phyloP scores from a whole-genome alignment of 139 green algal species.

The Chlamydomonas schloesseri region DNA sequence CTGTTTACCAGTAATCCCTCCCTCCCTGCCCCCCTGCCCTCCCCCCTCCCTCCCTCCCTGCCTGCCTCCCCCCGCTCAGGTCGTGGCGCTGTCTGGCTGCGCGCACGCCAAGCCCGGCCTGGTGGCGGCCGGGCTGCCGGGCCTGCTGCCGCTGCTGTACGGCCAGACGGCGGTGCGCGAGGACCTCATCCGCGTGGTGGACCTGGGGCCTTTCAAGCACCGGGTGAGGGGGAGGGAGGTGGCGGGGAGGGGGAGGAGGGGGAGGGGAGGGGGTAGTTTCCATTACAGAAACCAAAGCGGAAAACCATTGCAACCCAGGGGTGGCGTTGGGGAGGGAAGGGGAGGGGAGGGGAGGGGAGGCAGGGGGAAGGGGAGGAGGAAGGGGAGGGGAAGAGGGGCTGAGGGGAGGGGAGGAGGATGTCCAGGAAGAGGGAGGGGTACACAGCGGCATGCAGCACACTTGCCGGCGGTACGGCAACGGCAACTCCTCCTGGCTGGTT shows the following conservation, averaged over 20 bases:
- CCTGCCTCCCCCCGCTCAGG: not conserved
- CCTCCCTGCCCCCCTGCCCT: no score
- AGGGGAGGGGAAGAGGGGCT: no score
- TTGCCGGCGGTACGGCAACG: no score
- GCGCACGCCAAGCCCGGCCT: constrained; percentile 84
- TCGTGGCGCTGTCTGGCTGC: constrained; percentile 58
- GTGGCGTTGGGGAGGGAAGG: not conserved
- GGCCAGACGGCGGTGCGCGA: constrained; percentile 83
- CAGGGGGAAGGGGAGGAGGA: not conserved
- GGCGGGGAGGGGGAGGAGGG: not conserved
- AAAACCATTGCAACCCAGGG: not conserved
- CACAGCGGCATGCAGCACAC: no score
- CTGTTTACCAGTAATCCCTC: no score
- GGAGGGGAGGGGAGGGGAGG: not conserved
- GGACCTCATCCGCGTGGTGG: constrained; percentile 85
- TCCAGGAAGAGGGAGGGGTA: no score
- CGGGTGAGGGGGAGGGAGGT: constrained; percentile 22
- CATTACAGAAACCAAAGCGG: no score
- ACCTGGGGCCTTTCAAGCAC: constrained; percentile 96
- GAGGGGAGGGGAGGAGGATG: no score
- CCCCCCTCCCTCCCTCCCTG: no score
- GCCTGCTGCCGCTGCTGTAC: constrained; percentile 88
- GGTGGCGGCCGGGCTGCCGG: constrained; percentile 69
- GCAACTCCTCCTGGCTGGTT: no score
- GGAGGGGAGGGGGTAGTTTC: not conserved